Evolutionary conservation across 2,329 filamentous ascomycete genomes (phyloP).

Genomic region (Orbilia brochopaga): DNA sequence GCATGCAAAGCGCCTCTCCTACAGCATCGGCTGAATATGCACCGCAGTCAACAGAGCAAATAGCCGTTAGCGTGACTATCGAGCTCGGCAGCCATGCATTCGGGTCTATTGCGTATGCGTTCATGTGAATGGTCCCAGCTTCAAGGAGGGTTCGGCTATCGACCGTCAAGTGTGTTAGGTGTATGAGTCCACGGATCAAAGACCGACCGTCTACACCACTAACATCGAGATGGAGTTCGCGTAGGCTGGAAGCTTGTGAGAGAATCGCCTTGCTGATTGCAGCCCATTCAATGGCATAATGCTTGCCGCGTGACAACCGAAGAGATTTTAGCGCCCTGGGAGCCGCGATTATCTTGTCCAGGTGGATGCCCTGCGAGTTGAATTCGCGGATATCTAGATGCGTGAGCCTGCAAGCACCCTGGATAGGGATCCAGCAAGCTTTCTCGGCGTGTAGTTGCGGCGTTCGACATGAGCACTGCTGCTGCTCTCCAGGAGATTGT

Average conservation of each 20-base stretch:
- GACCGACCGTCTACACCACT: constrained; percentile 20
- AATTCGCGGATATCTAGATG: constrained; percentile 18
- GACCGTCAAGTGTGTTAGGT: constrained; percentile 26
- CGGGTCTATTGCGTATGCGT: constrained; percentile 10
- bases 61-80: constrained; percentile 12
- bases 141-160: constrained; percentile 25
- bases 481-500: background rate
- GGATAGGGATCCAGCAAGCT: constrained; percentile 14
- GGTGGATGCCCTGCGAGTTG: constrained; percentile 8
- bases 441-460: background rate
- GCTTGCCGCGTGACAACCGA: constrained; percentile 9
- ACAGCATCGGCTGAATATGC: constrained; percentile 16
- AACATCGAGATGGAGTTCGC: constrained; percentile 25
- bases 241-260: constrained; percentile 15
- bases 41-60: constrained; percentile 12
- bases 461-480: background rate
- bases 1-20: constrained; percentile 17
- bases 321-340: constrained; percentile 21
- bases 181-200: constrained; percentile 20
- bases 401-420: constrained; percentile 7
- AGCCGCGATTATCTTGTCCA: constrained; percentile 28
- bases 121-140: background rate
- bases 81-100: constrained; percentile 35
- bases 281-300: constrained; percentile 13
- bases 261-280: constrained; percentile 32